These are phyloP conservation scores for Austroboletus eburneus DNA, from an alignment of 768 basidiomycete genomes.

Conservation along the genomic window DNA sequence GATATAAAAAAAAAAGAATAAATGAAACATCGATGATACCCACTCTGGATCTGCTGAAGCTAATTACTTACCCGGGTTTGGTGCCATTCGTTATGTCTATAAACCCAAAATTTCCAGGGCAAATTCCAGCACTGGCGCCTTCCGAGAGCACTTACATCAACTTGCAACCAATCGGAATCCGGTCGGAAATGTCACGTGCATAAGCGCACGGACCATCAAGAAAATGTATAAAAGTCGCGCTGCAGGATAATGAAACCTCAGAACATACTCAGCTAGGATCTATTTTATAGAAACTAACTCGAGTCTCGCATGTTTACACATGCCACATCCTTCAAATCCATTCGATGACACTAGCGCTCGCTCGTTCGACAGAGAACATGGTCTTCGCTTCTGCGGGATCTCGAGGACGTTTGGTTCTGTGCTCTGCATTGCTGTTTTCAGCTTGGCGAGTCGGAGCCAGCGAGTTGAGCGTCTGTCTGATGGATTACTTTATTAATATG, in stretches of 20 bases:
- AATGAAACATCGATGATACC: too few relatives aligned
- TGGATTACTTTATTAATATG: constrained; percentile 36
- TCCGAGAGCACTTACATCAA: too few relatives aligned
- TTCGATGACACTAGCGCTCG: constrained; percentile 62
- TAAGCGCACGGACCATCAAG: constrained; percentile 32
- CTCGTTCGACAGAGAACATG: constrained; percentile 70
- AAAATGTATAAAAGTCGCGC: constrained; percentile 31
- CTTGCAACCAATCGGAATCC: too few relatives aligned
- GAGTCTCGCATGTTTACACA: constrained; percentile 78
- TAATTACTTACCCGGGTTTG: too few relatives aligned
- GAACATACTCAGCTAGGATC: constrained; percentile 82
- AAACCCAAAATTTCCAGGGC: too few relatives aligned
- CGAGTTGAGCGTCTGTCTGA: constrained; percentile 63
- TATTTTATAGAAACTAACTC: constrained; percentile 77
- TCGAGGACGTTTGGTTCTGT: constrained; percentile 63
- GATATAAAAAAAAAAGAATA: too few relatives aligned
- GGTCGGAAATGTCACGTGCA: too few relatives aligned
- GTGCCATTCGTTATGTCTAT: too few relatives aligned
- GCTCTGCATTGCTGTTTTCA: constrained; percentile 25
- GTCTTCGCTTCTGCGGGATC: constrained; percentile 34
- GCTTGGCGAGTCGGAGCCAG: constrained; percentile 33
- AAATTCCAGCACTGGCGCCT: too few relatives aligned
- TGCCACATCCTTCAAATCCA: constrained; percentile 70
- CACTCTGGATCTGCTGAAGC: too few relatives aligned
- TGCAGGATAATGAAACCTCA: constrained; percentile 34